Evolutionary conservation across 208 protist genomes (phyloP), one percentile per base, ranked within the genome.

Genomic region (Trypanosoma brucei): DNA sequence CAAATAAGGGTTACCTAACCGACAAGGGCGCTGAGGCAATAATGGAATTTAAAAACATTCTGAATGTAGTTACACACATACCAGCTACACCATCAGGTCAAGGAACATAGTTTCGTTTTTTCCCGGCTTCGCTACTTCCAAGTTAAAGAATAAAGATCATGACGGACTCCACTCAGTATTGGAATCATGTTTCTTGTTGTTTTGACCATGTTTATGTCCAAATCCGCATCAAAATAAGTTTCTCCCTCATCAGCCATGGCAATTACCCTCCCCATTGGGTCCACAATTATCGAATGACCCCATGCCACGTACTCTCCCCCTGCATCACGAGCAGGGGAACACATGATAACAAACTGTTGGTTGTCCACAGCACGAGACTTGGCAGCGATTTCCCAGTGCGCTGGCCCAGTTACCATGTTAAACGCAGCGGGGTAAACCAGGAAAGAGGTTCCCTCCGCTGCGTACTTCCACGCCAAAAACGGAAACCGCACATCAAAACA

Each of bases 401-500:
- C 60, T 3, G 98, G 98, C 0, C 98, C 98, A 1, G 98, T 99
- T 5, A 97, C 96, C 95, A 98, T 99, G 77, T 99, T 99, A 76
- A 99, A 99, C 1, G 96, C 96, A 42, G 91, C 97, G 3, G 98
- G 97, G 71, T 96, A 99, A 7, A 98, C 72, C 22, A 99, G 59
- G 34, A 99, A 79, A 4, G 84, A 91, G 3, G 86, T 94, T 1
- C 89, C 93, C 56, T 86, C 65, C 0, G 67, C 65, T 7, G 81
- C 72, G 51, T 87, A 81, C 22, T 87, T 80, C 60, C 71, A 84
- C 5, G 95, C 86, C 14, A 99, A 68, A 42, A 98, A 92, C 6
- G 97, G 92, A 66, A 99, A 99, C 34, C 98, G 84, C 37, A 99
- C 96, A 67, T 99, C 98, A 79, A 99, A 99, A 75, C 98, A 99